phyloP scores from a whole-genome alignment of 1,139 yeast species.

The Yamadazyma buinensis region DNA sequence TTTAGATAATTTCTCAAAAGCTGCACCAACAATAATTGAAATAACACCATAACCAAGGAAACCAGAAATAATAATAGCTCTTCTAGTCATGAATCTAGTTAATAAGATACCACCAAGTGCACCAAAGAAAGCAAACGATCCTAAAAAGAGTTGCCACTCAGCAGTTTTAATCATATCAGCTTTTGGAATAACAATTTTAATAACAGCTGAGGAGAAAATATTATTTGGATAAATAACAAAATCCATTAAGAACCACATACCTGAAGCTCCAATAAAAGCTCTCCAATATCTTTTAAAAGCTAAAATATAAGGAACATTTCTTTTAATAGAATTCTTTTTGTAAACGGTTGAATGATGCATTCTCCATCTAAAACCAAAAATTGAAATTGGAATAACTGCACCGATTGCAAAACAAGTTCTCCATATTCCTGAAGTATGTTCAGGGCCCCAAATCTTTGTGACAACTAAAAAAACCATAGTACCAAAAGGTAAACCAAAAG shows the following conservation, averaged over 20 bases:
- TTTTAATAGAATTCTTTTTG: slow-evolving; percentile 42
- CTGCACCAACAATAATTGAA: slow-evolving; percentile 46
- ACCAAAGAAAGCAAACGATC: slow-evolving; percentile 45
- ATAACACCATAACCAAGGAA: slow-evolving; percentile 44
- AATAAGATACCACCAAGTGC: slow-evolving; percentile 41
- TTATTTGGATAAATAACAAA: slow-evolving; percentile 52
- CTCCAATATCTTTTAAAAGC: slow-evolving; percentile 46
- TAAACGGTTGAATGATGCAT: slow-evolving; percentile 61
- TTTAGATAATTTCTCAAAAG: slow-evolving; percentile 35
- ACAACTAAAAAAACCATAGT: slow-evolving; percentile 63
- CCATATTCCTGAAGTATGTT: slow-evolving; percentile 56
- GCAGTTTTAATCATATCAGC: slow-evolving; percentile 35
- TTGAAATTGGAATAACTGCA: slow-evolving; percentile 66
- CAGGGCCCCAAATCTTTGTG: slow-evolving; percentile 45
- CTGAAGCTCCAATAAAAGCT: slow-evolving; percentile 41
- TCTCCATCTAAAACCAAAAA: slow-evolving; percentile 66
- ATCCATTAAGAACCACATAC: slow-evolving; percentile 50
- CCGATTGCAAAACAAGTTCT: slow-evolving; percentile 76
- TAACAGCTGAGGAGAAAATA: slow-evolving; percentile 44
- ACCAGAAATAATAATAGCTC: slow-evolving; percentile 43
- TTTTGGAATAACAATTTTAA: slow-evolving; percentile 30
- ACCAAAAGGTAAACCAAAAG: slow-evolving; percentile 80
- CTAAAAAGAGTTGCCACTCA: slow-evolving; percentile 47
- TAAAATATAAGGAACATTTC: slow-evolving; percentile 42
- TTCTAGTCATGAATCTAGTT: slow-evolving; percentile 41